Evolutionary conservation across 2,329 filamentous ascomycete genomes (phyloP), one percentile per base, ranked within the genome.

Genomic region (Cryoendolithus antarcticus): DNA sequence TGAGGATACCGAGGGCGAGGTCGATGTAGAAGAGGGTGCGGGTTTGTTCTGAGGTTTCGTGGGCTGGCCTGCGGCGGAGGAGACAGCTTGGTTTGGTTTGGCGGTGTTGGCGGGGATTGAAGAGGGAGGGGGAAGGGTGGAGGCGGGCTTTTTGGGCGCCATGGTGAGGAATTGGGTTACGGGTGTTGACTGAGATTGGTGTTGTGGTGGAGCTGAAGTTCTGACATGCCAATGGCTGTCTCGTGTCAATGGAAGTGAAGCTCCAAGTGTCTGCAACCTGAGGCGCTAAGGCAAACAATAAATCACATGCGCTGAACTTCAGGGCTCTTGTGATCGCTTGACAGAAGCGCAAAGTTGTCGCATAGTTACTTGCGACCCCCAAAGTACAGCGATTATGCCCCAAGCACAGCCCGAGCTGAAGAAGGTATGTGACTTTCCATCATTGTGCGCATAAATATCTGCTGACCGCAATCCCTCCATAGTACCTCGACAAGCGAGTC

Each of bases 401-500:
- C 89, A 93, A 79, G 88, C 91, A 62, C 91, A 96, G 69, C 91
- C 91, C 56, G 93, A 98, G 71, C 77, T 98, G 48, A 98, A 96
- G 70, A 98, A 96, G 79, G 91, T 93, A 66, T 43, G 60, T 59
- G 30, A 5, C 7, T 6, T 34, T n/a, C 13, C 28, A 38, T 41
- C 46, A 19, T 32, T 15, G 32, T 28, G 7, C 8, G 11, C 13
- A 33, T 12, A 11, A 21, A n/a, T 34, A 11, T 13, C 36, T 32
- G 31, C 4, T 6, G 27, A n/a, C 30, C 27, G 27, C 12, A 4
- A 7, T 11, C 5, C 11, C 13, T n/a, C 12, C 32, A 36, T 55
- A 98, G 91, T 98, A 98, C 66, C 86, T 98, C 66, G 91, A 98
- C 73, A 98, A 98, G 77, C 77, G 89, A 66, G 76, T 98, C 59